A percentile compares a stretch with the other conserved stretches of the same genome.
Evolutionary conservation across 164 flowering plant genomes (phyloP).

Genomic region (Echeveria elegans): DNA sequence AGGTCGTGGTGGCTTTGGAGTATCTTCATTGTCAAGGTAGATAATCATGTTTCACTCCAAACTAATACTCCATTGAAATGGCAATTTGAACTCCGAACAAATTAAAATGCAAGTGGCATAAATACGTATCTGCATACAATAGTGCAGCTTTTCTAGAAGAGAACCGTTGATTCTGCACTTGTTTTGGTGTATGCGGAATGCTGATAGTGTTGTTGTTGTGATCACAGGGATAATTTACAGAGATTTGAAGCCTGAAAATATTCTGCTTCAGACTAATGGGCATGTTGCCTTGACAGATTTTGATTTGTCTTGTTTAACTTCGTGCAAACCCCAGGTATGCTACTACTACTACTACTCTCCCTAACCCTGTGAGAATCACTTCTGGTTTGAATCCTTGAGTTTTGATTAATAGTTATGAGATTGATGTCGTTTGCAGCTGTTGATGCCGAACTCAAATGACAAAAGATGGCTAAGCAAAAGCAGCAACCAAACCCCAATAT

Average conservation of each 20-base stretch:
- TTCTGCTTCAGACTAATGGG: conserved; percentile 67
- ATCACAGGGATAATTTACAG: conserved; percentile 85
- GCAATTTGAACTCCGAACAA: neutral
- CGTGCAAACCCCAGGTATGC: conserved; percentile 96
- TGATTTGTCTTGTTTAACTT: conserved; percentile 92
- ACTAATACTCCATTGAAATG: neutral
- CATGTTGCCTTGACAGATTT: conserved; percentile 88
- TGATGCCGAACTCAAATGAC: conserved; percentile 43
- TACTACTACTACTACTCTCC: too few species aligned
- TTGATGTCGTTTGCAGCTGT: conserved; percentile 42
- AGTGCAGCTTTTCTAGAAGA: neutral
- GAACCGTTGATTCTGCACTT: neutral
- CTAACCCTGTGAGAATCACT: neutral
- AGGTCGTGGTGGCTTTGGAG: conserved; percentile 87
- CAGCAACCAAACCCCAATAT: conserved; percentile 62
- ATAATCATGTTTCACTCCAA: neutral
- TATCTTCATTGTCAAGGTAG: conserved; percentile 99
- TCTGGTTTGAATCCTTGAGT: neutral
- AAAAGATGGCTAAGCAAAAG: conserved; percentile 58
- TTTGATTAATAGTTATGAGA: neutral
- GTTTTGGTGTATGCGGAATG: neutral
- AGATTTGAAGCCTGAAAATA: conserved; percentile 97
- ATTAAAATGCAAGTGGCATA: neutral
- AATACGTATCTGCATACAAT: neutral
- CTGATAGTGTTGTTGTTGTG: conserved; percentile 3